Conservation (phyloP, 78 protist genomes). For the Guillardia theta region DNA sequence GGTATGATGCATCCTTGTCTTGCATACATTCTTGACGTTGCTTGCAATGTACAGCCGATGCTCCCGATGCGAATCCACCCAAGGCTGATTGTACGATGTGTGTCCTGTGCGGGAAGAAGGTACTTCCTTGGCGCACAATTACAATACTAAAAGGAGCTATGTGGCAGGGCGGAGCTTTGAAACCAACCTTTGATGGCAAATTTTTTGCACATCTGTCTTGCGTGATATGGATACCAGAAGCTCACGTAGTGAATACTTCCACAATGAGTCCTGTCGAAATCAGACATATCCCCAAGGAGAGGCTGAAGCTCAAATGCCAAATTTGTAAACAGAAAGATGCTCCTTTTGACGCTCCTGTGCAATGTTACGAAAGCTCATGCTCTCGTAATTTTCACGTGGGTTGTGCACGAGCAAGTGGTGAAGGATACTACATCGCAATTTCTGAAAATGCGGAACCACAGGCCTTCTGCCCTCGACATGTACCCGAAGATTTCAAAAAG, state of each 20-base stretch:
- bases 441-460: background rate
- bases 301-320: background rate
- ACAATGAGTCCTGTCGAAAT: background rate
- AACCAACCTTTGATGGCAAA: background rate
- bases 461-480: background rate
- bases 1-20: background rate
- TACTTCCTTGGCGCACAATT: background rate
- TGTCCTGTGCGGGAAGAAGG: background rate
- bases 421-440: background rate
- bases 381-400: background rate
- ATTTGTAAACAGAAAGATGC: background rate
- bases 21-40: background rate
- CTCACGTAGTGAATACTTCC: background rate
- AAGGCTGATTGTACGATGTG: background rate
- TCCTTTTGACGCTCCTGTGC: background rate
- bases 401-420: background rate
- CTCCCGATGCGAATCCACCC: background rate
- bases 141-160: background rate
- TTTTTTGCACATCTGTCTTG: background rate
- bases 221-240: background rate
- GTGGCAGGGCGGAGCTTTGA: background rate
- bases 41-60: background rate
- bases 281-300: background rate
- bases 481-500: background rate
- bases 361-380: slow-evolving; percentile 4